Conservation (phyloP, 1,284 basidiomycete genomes). For the Anthracocystis walkeri region DNA sequence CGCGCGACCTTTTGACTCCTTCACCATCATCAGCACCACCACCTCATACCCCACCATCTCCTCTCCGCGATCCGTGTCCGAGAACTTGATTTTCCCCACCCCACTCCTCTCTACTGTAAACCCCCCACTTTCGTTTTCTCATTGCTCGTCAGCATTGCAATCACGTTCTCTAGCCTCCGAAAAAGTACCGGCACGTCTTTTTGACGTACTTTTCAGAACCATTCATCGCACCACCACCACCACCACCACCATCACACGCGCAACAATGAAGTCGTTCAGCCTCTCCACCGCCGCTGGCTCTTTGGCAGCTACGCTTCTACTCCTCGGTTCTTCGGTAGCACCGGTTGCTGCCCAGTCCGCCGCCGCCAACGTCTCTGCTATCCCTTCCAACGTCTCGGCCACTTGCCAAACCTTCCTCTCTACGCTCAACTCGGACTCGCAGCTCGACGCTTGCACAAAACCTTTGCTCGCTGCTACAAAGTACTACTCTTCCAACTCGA, state of each 20-base stretch:
- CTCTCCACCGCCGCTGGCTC: conserved; percentile 30
- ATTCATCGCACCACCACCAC: neutral
- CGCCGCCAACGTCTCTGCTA: conserved; percentile 28
- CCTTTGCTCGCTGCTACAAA: conserved; percentile 54
- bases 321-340: conserved; percentile 28
- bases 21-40: conserved; percentile 14
- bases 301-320: conserved; percentile 29
- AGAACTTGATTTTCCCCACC: neutral
- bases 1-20: neutral
- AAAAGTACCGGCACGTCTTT: conserved; percentile 5
- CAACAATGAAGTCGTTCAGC: conserved; percentile 35
- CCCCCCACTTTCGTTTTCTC: conserved; percentile 8
- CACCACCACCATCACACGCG: neutral
- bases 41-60: conserved; percentile 7
- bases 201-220: neutral
- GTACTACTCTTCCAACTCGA: conserved; percentile 51
- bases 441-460: conserved; percentile 52
- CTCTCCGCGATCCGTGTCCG: conserved; percentile 14
- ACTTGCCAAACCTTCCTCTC: conserved; percentile 50
- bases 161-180: neutral
- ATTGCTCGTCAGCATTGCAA: conserved; percentile 12
- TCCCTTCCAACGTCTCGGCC: conserved; percentile 46
- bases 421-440: conserved; percentile 51
- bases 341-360: conserved; percentile 41
- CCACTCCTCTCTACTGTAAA: neutral